Base-by-base conservation (phyloP, 805 yeast species). In the Wickerhamiella galacta region DNA sequence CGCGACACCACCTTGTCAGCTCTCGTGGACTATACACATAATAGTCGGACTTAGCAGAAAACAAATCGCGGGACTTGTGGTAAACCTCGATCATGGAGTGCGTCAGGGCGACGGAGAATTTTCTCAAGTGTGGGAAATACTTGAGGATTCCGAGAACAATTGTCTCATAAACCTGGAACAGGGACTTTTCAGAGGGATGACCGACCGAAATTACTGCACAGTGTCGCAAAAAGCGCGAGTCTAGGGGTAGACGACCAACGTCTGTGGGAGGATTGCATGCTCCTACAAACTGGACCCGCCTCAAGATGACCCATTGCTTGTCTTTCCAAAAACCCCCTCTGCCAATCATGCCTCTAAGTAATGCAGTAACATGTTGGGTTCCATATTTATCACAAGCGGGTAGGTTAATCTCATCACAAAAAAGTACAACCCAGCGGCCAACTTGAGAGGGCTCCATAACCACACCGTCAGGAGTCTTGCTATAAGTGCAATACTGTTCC, bases 231-330 rank as follows among this genome's bases (percentile, higher is more conserved):
- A 85, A 75, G 27, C 95, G 56, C 7, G 58, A 47, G 1, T 72
- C 58, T 16, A 87, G 47, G 3, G 48, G 49, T 8, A 64, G 57
- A 39, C 96, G 63, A 0, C 95, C 94, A 3, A 72, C 68, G 52
- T 79, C 92, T 1, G 73, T 63, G 0, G 94, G 75, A 1, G 95
- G 90, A 47, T 87, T 87, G 51, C 96, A 87, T 0, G 96, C 95
- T 6, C 92, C 95, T n/a, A 83, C 90, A 55, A 87, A 64, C 46
- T 78, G 92, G 18, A 87, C 61, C 29, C 72, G 64, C 12, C 63
- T 57, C 6, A 82, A 38, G 0, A 57, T 41, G 1, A 85, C 70
- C 93, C 95, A 87, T 17, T 62, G 61, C 30, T 63, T 60, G 0
- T 63, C 53, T 31, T 70, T 62, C 90, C 93, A 82, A 48, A 82